phyloP scores from a whole-genome alignment of 371 early-diverging fungal genomes.

The Mortierella sp. region DNA sequence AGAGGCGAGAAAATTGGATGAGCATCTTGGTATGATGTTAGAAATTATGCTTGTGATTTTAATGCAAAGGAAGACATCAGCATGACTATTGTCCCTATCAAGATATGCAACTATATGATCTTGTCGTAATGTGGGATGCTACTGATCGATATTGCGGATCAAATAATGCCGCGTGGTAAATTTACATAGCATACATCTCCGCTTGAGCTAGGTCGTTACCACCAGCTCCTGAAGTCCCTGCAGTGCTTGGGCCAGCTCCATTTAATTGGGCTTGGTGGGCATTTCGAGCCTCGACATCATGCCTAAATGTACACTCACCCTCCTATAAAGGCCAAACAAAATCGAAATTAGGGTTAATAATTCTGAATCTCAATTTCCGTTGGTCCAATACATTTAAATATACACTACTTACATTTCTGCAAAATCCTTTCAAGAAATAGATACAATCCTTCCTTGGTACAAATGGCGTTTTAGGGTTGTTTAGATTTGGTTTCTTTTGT shows the following conservation, averaged over 20 bases:
- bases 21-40: too few relatives aligned
- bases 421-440: conserved; percentile 23
- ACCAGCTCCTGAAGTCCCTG: neutral
- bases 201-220: neutral
- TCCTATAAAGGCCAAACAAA: neutral
- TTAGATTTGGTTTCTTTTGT: neutral
- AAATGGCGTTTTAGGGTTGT: conserved; percentile 15
- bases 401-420: conserved; percentile 14
- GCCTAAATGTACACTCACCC: conserved; percentile 38
- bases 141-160: neutral
- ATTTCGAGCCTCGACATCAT: conserved; percentile 26
- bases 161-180: too few relatives aligned
- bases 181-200: conserved; percentile 10
- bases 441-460: conserved; percentile 36
- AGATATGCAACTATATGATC: too few relatives aligned
- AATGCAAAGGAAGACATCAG: too few relatives aligned
- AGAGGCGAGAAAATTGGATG: too few relatives aligned
- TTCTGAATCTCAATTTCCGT: neutral
- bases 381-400: neutral
- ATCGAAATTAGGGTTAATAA: conserved; percentile 3
- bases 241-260: neutral
- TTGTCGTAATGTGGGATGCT: neutral
- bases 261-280: neutral
- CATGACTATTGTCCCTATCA: too few relatives aligned
- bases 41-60: too few relatives aligned